Percentiles rank a stretch among this genome's conserved stretches.
These are phyloP conservation scores for Exophiala xenobiotica DNA, from an alignment of 2,329 filamentous ascomycete species.

Conservation along the genomic window DNA sequence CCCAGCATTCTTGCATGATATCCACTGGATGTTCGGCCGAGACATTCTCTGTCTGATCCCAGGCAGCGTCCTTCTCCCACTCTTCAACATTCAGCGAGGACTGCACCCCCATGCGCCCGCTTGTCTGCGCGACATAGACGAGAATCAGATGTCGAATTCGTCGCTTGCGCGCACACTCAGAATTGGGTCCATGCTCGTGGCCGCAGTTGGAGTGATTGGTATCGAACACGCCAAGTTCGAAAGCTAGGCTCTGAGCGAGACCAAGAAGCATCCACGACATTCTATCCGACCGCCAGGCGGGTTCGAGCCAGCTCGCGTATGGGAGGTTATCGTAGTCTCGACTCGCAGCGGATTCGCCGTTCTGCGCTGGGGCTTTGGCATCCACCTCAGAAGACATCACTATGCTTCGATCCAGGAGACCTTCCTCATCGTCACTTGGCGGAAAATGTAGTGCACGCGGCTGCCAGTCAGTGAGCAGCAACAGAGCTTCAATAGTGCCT, in stretches of 20 bases:
- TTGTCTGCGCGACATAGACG: slow-evolving; percentile 91
- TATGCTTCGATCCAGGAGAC: slow-evolving; percentile 67
- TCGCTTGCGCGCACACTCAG: slow-evolving; percentile 74
- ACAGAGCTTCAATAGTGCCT: slow-evolving; percentile 88
- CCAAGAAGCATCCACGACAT: slow-evolving; percentile 63
- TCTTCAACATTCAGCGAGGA: slow-evolving; percentile 74
- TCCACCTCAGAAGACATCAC: slow-evolving; percentile 53
- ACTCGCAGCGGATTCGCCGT: slow-evolving; percentile 33
- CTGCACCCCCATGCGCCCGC: slow-evolving; percentile 85
- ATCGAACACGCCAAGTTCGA: slow-evolving; percentile 92
- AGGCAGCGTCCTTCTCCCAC: slow-evolving; percentile 22
- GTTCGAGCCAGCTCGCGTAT: slow-evolving; percentile 92
- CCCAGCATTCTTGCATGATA: slow-evolving; percentile 77
- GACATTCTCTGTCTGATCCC: slow-evolving; percentile 28
- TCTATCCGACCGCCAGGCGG: slow-evolving; percentile 74
- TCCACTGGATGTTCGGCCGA: slow-evolving; percentile 47
- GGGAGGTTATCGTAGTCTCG: slow-evolving; percentile 54
- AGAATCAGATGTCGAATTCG: slow-evolving; percentile 83
- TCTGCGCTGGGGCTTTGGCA: slow-evolving; percentile 43
- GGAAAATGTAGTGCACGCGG: slow-evolving; percentile 93
- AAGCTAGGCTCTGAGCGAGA: slow-evolving; percentile 52
- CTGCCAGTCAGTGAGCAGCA: slow-evolving; percentile 97
- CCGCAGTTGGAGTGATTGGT: slow-evolving; percentile 57
- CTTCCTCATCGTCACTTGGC: slow-evolving; percentile 64
- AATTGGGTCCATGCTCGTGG: slow-evolving; percentile 45